phyloP scores from a whole-genome alignment of 2,329 filamentous ascomycete genomes.

The Penicillium sp. region DNA sequence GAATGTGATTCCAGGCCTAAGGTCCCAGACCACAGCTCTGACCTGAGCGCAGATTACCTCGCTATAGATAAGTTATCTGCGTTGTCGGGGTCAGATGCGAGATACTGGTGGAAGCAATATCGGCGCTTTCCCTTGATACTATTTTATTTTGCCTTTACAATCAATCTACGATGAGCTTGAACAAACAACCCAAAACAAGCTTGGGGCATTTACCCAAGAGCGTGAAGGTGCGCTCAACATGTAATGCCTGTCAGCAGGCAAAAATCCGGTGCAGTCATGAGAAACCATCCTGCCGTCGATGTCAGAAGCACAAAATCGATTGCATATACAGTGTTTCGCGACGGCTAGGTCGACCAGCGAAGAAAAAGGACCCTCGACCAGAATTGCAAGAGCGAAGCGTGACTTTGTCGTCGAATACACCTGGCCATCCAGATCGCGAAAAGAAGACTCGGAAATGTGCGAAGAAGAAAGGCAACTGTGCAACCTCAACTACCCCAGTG shows the following conservation, averaged over 20 bases:
- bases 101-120: no score
- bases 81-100: no score
- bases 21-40: background rate
- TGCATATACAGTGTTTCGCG: slow-evolving; percentile 39
- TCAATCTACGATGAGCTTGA: slow-evolving; percentile 5
- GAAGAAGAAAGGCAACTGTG: slow-evolving; percentile 3
- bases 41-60: no score
- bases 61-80: no score
- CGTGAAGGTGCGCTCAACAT: slow-evolving; percentile 38
- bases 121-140: no score
- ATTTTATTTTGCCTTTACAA: no score
- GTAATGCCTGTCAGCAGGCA: slow-evolving; percentile 41
- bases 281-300: slow-evolving; percentile 35
- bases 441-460: slow-evolving; percentile 3
- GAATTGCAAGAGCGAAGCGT: background rate
- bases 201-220: slow-evolving; percentile 28
- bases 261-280: slow-evolving; percentile 41
- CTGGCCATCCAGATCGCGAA: slow-evolving; percentile 2
- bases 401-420: background rate
- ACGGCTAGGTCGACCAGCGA: slow-evolving; percentile 35
- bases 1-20: slow-evolving; percentile 2
- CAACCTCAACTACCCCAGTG: background rate
- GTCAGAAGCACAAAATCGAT: slow-evolving; percentile 34
- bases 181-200: slow-evolving; percentile 1
- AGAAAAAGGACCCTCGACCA: slow-evolving; percentile 22